phyloP scores from a whole-genome alignment of 2,329 filamentous ascomycete species.

The Exophiala xenobiotica region DNA sequence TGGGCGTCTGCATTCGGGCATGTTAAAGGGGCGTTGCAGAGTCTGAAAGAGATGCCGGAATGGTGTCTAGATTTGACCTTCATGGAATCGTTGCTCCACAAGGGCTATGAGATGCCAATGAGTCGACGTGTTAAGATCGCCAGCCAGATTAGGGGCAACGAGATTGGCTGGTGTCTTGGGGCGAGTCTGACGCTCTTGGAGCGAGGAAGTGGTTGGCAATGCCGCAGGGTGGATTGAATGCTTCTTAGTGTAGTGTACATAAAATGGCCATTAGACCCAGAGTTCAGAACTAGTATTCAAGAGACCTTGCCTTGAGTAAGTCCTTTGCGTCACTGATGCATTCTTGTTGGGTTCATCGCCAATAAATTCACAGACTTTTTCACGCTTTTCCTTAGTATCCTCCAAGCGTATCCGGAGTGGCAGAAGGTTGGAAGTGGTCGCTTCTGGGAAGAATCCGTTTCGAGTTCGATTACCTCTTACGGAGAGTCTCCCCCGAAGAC shows the following conservation, averaged over 20 bases:
- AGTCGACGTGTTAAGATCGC: constrained; percentile 95
- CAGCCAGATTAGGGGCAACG: constrained; percentile 97
- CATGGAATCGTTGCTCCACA: constrained; percentile 88
- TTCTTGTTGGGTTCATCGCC: too few species aligned
- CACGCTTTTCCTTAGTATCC: too few species aligned
- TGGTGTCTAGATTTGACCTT: constrained; percentile 95
- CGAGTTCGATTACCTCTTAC: background rate
- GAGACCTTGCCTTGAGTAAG: too few species aligned
- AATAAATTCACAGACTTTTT: too few species aligned
- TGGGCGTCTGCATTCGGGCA: constrained; percentile 76
- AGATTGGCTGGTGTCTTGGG: constrained; percentile 95
- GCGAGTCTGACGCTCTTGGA: constrained; percentile 85
- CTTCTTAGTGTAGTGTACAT: background rate
- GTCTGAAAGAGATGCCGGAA: constrained; percentile 79
- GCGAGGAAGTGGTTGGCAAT: constrained; percentile 83
- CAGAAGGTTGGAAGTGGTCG: background rate
- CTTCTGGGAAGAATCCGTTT: background rate
- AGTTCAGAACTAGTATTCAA: too few species aligned
- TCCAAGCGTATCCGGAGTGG: too few species aligned
- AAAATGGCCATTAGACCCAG: too few species aligned
- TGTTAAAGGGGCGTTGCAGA: constrained; percentile 73
- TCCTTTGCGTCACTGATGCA: too few species aligned
- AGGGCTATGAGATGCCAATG: constrained; percentile 96
- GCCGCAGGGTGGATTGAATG: constrained; percentile 58
- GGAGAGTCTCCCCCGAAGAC: too few species aligned